Evolutionary conservation across 176 grass and related monocot genomes (phyloP), one percentile per base, ranked within the genome.

Genomic region (Oryza coarctata): DNA sequence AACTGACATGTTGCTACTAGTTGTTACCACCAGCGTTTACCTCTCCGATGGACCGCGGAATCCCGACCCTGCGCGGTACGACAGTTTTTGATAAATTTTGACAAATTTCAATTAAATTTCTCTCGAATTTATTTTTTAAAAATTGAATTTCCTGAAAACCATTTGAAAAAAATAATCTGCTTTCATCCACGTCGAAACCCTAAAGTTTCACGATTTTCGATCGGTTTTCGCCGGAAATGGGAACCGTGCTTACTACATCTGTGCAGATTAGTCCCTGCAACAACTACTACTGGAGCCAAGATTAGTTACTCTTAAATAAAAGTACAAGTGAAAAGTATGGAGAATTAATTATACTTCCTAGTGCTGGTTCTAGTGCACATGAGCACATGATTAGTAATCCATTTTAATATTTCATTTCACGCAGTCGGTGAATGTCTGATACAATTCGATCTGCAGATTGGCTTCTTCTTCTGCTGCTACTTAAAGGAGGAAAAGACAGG

Each of bases 1-100:
- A 84, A 26, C 38, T 26, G 81, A 61, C 86, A 68, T n/a, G 69
- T 34, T 63, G 50, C 50, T 55, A 22, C 50, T 55, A 22, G 45
- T 55, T 55, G 50, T 55, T n/a, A n/a, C n/a, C n/a, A n/a, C n/a
- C n/a, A n/a, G n/a, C n/a, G n/a, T n/a, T n/a, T n/a, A n/a, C n/a
- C n/a, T n/a, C n/a, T n/a, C n/a, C n/a, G n/a, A n/a, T n/a, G n/a
- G n/a, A n/a, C n/a, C n/a, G n/a, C n/a, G n/a, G n/a, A n/a, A n/a
- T n/a, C n/a, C n/a, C n/a, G n/a, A n/a, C n/a, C n/a, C n/a, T n/a
- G n/a, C n/a, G n/a, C n/a, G n/a, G n/a, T n/a, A n/a, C n/a, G n/a
- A n/a, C n/a, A n/a, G n/a, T n/a, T n/a, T n/a, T n/a, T n/a, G n/a
- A n/a, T n/a, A n/a, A n/a, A n/a, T n/a, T n/a, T n/a, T n/a, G n/a